A percentile compares a stretch with the other conserved stretches of the same genome.
Conservation (phyloP, 805 yeast species). For the Cyberlindnera mycetangii region DNA sequence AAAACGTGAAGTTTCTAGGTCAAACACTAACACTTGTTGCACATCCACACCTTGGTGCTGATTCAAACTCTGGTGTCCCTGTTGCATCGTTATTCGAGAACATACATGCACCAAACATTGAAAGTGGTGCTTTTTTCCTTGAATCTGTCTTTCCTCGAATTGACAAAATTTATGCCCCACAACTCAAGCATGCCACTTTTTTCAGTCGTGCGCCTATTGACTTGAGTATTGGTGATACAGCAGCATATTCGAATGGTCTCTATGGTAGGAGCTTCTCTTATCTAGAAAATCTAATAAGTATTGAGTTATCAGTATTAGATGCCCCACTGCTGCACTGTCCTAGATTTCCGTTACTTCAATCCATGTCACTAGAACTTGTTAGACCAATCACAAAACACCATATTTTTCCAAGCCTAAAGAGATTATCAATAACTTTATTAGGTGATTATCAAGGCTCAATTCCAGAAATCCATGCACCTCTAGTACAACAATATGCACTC, state of each 20-base stretch:
- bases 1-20: background rate
- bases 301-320: background rate
- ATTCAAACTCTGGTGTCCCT: background rate
- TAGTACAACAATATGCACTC: background rate
- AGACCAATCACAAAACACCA: background rate
- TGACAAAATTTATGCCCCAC: background rate
- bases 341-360: background rate
- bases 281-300: background rate
- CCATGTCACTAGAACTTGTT: background rate
- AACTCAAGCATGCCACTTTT: background rate
- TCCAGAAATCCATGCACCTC: background rate
- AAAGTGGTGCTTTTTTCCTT: slow-evolving; percentile 1
- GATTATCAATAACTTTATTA: background rate
- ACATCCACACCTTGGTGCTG: background rate
- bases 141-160: background rate
- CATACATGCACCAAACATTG: background rate
- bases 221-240: background rate
- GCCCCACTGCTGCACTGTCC: background rate
- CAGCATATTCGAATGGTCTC: background rate
- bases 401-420: background rate
- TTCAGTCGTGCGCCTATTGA: background rate
- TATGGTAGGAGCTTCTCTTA: background rate
- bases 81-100: background rate
- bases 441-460: background rate
- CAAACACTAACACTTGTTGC: background rate